Evolutionary conservation across 305 asterid genomes (phyloP), one percentile per base, ranked within the genome.

Genomic region (Salvia sclarea): DNA sequence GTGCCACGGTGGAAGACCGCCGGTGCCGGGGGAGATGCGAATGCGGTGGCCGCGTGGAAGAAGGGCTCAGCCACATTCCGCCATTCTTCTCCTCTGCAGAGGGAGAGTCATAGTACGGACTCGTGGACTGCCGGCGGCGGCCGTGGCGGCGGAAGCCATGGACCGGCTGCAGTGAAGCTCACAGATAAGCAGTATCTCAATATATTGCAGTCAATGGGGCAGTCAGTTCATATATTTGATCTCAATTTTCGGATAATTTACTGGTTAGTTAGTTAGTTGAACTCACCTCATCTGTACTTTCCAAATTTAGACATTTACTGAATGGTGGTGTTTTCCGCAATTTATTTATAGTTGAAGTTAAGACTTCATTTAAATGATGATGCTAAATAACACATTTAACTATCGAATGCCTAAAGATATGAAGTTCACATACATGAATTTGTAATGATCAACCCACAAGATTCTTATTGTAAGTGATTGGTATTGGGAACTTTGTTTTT

Each of bases 131-230:
- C 69, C 8, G 73, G 76, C 1, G 78, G 76, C 7, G 72, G 66
- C n/a, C 74, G 74, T 8, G 75, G 68, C 20, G 75, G 70, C 10
- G 78, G 79, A 11, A 82, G 77, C 11, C 78, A 69, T 2, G 84
- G 82, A 5, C 83, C 86, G 12, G 82, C 93, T 13, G 81, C 90
- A 5, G 84, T 79, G 74, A 82, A 79, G 75, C 84, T 91, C 60
- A 82, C 91, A 8, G 98, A 91, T 59, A 86, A 68, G 76, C 97
- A 95, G 80, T 89, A 92, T 76, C 81, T 86, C 90, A 91, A 83
- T 50, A 89, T 92, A 78, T 81, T 95, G 81, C 96, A 95, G 84
- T 92, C 99, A 28, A 95, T 95, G 95, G 98, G 97, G 61, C 98
- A 95, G 68, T 78, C 97, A 0, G 89, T 92, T 75, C 97, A 95